Conservation (phyloP, 805 yeast species). For the Cyberlindnera veronae region DNA sequence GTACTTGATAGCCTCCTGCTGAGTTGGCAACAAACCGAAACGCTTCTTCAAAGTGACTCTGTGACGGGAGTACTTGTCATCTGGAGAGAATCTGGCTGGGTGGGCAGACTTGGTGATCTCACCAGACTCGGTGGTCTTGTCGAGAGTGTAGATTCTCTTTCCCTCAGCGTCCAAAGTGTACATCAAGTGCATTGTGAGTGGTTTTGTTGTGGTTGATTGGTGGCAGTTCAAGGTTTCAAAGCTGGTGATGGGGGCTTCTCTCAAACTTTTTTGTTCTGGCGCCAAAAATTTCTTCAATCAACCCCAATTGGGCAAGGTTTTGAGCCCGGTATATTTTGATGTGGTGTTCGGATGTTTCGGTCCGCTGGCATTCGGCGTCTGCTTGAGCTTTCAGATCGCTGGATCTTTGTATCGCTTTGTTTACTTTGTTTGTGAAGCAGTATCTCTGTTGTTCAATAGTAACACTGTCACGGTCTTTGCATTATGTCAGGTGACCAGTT, state of each 20-base stretch:
- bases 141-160: slow-evolving; percentile 89
- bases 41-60: slow-evolving; percentile 98
- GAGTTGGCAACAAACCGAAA: slow-evolving; percentile 83
- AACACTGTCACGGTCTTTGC: no score
- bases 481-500: slow-evolving; percentile 26
- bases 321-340: neutral
- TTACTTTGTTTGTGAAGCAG: no score
- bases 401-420: no score
- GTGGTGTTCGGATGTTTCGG: slow-evolving; percentile 1
- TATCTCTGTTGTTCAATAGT: no score
- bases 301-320: slow-evolving; percentile 4
- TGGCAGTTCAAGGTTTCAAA: neutral
- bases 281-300: neutral
- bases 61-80: slow-evolving; percentile 98
- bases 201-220: neutral
- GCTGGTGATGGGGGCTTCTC: slow-evolving; percentile 5
- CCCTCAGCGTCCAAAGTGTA: slow-evolving; percentile 94
- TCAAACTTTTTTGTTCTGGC: neutral
- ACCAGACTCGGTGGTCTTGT: slow-evolving; percentile 77
- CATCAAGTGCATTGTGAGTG: slow-evolving; percentile 88
- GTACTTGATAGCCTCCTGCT: slow-evolving; percentile 38
- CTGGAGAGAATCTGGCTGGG: slow-evolving; percentile 99
- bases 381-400: neutral
- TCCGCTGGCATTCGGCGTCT: neutral
- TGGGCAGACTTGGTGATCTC: slow-evolving; percentile 98